phyloP scores from a whole-genome alignment of 805 yeast genomes.

The Candida odintsovae region DNA sequence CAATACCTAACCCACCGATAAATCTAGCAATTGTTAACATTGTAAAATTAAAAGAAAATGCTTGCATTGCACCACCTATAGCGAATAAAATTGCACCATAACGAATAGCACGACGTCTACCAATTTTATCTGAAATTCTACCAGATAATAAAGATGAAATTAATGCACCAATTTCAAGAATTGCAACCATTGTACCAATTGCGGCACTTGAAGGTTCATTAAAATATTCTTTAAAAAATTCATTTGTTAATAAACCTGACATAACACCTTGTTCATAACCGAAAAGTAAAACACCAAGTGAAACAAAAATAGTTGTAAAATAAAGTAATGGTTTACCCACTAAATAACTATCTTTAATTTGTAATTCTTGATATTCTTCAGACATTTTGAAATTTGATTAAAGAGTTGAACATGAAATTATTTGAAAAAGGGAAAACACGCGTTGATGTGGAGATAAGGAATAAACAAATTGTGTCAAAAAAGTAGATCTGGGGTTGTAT shows the following conservation, averaged over 20 bases:
- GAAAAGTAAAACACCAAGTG: slow-evolving; percentile 44
- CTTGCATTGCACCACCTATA: slow-evolving; percentile 72
- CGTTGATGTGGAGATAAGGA: not conserved
- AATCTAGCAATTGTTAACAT: slow-evolving; percentile 70
- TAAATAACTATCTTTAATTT: slow-evolving; percentile 18
- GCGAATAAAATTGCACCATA: slow-evolving; percentile 76
- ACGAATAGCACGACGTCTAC: slow-evolving; percentile 73
- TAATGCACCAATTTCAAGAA: slow-evolving; percentile 84
- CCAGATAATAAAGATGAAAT: slow-evolving; percentile 77
- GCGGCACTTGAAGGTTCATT: slow-evolving; percentile 65
- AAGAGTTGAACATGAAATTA: no score
- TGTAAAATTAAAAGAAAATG: slow-evolving; percentile 48
- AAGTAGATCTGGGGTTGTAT: not conserved
- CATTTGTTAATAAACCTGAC: slow-evolving; percentile 77
- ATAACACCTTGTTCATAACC: slow-evolving; percentile 90
- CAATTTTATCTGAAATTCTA: slow-evolving; percentile 67
- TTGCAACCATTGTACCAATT: slow-evolving; percentile 84
- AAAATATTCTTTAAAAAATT: slow-evolving; percentile 63
- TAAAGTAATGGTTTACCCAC: slow-evolving; percentile 24
- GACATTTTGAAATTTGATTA: not conserved
- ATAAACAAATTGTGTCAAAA: not conserved
- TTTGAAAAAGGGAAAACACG: no score
- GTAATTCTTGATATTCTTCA: slow-evolving; percentile 21
- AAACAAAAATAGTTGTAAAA: slow-evolving; percentile 24
- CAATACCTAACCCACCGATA: slow-evolving; percentile 82